Conservation (phyloP, 2,329 filamentous ascomycete species). For the Pseudogymnoascus sp. region DNA sequence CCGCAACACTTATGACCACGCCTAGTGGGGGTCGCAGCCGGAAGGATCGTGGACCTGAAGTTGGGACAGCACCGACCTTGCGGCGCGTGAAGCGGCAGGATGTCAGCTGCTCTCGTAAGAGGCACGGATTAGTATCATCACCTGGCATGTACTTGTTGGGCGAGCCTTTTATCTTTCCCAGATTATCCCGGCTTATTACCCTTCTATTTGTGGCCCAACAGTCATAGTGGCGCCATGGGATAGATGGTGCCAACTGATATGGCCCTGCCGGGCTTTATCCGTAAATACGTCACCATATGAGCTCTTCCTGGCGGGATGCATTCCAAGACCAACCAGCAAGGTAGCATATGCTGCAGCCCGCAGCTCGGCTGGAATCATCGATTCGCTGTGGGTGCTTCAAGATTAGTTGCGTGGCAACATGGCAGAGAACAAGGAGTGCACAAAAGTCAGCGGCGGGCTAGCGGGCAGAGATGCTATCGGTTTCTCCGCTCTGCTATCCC, state of each 20-base stretch:
- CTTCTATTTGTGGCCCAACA: conserved; percentile 1
- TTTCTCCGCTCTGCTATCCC: background rate
- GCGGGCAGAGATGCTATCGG: background rate
- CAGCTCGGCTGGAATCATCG: background rate
- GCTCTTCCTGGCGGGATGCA: conserved; percentile 4
- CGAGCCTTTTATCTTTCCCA: background rate
- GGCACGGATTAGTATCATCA: background rate
- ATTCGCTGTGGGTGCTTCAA: background rate
- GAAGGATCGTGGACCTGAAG: background rate
- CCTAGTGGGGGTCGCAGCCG: background rate
- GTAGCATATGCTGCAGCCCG: background rate
- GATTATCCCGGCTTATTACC: background rate
- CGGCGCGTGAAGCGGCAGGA: background rate
- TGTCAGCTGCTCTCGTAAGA: background rate
- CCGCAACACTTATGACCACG: background rate
- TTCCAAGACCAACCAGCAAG: background rate
- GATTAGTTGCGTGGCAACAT: background rate
- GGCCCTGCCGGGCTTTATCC: background rate
- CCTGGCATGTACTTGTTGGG: background rate
- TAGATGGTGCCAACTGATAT: background rate
- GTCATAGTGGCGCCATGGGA: background rate
- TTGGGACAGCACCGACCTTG: background rate
- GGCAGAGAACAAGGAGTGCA: background rate
- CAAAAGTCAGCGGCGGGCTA: background rate
- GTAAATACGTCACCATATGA: background rate